These are phyloP conservation scores for Fraxinus baroniana DNA, from an alignment of 305 asterid genomes.

Conservation along the genomic window DNA sequence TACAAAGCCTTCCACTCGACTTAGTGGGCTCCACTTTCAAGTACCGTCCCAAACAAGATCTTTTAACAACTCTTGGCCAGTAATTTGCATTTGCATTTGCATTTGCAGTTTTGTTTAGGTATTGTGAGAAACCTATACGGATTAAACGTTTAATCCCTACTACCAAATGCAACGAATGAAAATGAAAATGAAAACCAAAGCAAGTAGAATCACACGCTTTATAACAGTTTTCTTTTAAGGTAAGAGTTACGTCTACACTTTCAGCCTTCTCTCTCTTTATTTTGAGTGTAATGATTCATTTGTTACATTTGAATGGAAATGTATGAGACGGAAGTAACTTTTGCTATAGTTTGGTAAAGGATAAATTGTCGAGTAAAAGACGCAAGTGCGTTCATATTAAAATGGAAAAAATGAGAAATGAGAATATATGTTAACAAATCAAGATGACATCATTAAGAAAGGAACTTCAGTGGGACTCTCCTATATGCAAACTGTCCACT, in stretches of 20 bases:
- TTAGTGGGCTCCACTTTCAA: neutral
- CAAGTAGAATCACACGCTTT: neutral
- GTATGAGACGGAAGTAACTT: neutral
- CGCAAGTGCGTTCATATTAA: neutral
- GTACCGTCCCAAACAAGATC: neutral
- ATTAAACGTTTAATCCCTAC: too few relatives aligned
- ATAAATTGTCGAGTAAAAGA: neutral
- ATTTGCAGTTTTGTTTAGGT: neutral
- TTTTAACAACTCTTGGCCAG: neutral
- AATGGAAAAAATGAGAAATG: neutral
- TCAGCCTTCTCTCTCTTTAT: neutral
- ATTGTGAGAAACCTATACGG: too few relatives aligned
- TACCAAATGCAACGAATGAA: too few relatives aligned
- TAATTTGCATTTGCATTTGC: too few relatives aligned
- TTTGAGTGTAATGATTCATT: neutral
- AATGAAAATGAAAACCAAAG: neutral
- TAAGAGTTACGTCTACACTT: neutral
- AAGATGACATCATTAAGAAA: neutral
- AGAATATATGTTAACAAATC: neutral
- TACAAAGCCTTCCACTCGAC: neutral
- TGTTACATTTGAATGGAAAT: neutral
- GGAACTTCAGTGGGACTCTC: neutral
- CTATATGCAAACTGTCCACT: neutral
- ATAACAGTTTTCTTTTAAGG: neutral
- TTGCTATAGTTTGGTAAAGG: neutral